Conservation (phyloP, 139 green algal species). For the Picochlorum sp. region DNA sequence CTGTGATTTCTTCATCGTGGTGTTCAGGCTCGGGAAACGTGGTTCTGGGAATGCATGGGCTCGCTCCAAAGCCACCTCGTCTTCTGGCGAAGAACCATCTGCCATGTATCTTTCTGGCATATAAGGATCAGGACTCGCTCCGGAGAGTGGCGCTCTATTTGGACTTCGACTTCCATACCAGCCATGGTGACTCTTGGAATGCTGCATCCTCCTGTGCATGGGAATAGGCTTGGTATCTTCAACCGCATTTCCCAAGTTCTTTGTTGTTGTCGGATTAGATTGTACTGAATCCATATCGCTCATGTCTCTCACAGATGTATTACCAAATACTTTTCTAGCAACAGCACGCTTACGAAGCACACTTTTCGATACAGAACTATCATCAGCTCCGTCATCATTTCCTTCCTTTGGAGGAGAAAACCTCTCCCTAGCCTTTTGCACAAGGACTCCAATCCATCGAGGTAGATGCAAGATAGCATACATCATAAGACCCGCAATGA, state of each 20-base stretch:
- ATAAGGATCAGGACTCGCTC: too few relatives aligned
- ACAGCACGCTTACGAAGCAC: not conserved
- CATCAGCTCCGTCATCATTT: slow-evolving; percentile 2
- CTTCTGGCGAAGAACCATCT: too few relatives aligned
- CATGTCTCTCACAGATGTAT: not conserved
- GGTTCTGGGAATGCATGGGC: too few relatives aligned
- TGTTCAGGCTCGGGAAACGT: too few relatives aligned
- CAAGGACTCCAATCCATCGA: slow-evolving; percentile 12
- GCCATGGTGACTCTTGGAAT: too few relatives aligned
- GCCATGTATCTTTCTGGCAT: too few relatives aligned
- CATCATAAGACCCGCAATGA: slow-evolving; percentile 48
- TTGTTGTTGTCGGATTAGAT: not conserved
- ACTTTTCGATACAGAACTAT: not conserved
- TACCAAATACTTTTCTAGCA: not conserved
- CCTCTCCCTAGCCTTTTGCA: not conserved
- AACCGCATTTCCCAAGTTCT: too few relatives aligned
- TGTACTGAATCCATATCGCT: not conserved
- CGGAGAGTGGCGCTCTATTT: too few relatives aligned
- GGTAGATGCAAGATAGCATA: slow-evolving; percentile 43
- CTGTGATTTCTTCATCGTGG: not conserved
- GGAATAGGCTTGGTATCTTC: too few relatives aligned
- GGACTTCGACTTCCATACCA: too few relatives aligned
- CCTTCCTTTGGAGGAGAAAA: not conserved
- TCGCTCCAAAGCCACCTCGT: too few relatives aligned
- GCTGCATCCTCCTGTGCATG: too few relatives aligned